Evolutionary conservation across 345 rosid species (phyloP).

Genomic region (Cardamine occulta): DNA sequence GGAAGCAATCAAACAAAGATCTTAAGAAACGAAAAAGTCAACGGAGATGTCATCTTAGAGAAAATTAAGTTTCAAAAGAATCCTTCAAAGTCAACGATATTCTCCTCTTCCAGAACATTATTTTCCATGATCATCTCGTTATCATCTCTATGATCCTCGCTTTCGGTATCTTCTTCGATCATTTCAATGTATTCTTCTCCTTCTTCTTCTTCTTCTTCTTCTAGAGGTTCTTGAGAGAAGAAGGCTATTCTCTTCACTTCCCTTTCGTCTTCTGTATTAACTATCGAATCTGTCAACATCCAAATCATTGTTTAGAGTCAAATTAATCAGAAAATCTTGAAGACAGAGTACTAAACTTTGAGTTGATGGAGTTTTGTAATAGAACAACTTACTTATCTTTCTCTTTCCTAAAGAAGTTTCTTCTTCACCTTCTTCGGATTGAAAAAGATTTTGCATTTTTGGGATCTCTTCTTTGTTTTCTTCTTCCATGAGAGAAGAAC

Average conservation of each 20-base stretch:
- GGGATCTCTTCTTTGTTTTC: conserved; percentile 19
- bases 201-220: conserved; percentile 30
- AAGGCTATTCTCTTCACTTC: conserved; percentile 34
- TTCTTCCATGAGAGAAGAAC: conserved; percentile 31
- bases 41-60: neutral
- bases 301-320: neutral
- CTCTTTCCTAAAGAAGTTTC: conserved; percentile 28
- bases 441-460: neutral
- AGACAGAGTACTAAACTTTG: neutral
- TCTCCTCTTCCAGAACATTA: neutral
- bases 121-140: conserved; percentile 37
- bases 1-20: conserved; percentile 28
- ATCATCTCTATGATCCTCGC: conserved; percentile 22
- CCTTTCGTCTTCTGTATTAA: conserved; percentile 28
- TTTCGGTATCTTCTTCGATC: conserved; percentile 17
- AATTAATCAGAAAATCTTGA: neutral
- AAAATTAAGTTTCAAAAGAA: conserved; percentile 35
- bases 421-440: conserved; percentile 7
- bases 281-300: conserved; percentile 24
- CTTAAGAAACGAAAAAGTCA: conserved; percentile 26
- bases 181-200: conserved; percentile 32
- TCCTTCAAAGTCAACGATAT: conserved; percentile 42
- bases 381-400: conserved; percentile 35
- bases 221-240: conserved; percentile 21
- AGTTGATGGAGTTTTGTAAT: conserved; percentile 8